Conservation (phyloP, 2,329 filamentous ascomycete species). For the Madurella mycetomatis region DNA sequence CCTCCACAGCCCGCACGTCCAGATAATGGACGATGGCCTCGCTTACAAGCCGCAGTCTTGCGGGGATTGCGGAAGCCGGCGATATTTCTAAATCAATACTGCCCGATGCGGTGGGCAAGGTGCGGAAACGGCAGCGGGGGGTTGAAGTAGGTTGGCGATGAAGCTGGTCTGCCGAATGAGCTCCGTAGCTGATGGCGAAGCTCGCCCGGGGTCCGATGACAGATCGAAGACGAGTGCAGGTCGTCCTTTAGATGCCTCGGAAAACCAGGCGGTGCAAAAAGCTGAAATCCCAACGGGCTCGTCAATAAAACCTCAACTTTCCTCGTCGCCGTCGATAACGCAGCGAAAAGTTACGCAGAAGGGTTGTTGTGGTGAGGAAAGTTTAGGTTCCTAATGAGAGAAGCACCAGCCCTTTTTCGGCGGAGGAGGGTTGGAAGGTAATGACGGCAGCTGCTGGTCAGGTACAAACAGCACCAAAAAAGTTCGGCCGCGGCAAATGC, state of each 20-base stretch:
- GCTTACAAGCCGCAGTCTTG: conserved; percentile 19
- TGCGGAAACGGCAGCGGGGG: background rate
- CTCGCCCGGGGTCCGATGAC: conserved; percentile 18
- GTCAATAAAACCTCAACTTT: conserved; percentile 1
- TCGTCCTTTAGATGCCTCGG: conserved; percentile 23
- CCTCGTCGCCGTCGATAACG: conserved; percentile 12
- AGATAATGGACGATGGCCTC: conserved; percentile 40
- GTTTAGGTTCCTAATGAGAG: conserved; percentile 15
- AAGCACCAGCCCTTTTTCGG: conserved; percentile 21
- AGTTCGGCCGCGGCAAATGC: conserved; percentile 22
- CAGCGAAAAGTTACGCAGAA: conserved; percentile 6
- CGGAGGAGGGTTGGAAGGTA: conserved; percentile 18
- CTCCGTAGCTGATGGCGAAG: conserved; percentile 13
- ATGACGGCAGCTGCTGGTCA: conserved; percentile 28
- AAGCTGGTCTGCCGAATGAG: conserved; percentile 2
- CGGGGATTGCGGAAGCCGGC: conserved; percentile 4
- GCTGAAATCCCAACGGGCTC: background rate
- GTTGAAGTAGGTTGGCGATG: background rate
- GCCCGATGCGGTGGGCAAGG: background rate
- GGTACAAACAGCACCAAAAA: conserved; percentile 25
- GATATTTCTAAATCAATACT: background rate
- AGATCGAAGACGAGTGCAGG: conserved; percentile 28
- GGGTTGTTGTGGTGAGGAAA: conserved; percentile 7
- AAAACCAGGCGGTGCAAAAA: background rate
- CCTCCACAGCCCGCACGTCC: conserved; percentile 50